phyloP scores from a whole-genome alignment of 176 grass and related monocot genomes.

The Thinopyrum elongatum region DNA sequence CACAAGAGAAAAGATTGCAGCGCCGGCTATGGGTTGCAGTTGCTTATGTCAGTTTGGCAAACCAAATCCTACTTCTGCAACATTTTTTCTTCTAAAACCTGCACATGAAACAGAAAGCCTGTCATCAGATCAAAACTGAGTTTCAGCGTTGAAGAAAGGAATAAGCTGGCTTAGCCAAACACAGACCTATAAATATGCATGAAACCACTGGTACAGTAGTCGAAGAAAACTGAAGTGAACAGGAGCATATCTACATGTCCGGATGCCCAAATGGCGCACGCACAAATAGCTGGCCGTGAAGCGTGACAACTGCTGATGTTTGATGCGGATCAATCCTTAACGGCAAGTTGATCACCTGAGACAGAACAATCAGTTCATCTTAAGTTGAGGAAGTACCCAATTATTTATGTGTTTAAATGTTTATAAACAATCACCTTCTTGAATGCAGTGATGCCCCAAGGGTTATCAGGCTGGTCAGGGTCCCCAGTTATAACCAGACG shows the following conservation, averaged over 20 bases:
- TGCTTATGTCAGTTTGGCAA: slow-evolving; percentile 27
- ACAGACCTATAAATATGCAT: slow-evolving; percentile 31
- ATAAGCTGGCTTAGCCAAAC: neutral
- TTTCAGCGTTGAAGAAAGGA: neutral
- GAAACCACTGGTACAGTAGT: slow-evolving; percentile 20
- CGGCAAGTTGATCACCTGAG: slow-evolving; percentile 88
- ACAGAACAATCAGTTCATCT: slow-evolving; percentile 7
- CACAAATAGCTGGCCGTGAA: slow-evolving; percentile 96
- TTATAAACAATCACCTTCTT: slow-evolving; percentile 60
- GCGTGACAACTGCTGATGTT: slow-evolving; percentile 93
- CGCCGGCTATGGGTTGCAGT: neutral
- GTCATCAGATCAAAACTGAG: slow-evolving; percentile 12
- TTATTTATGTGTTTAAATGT: slow-evolving; percentile 5
- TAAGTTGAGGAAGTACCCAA: slow-evolving; percentile 19
- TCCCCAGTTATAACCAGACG: slow-evolving; percentile 92
- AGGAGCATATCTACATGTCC: slow-evolving; percentile 51
- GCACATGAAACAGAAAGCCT: slow-evolving; percentile 23
- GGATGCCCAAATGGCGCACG: slow-evolving; percentile 85
- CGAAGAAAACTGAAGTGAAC: slow-evolving; percentile 28
- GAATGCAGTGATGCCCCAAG: slow-evolving; percentile 95
- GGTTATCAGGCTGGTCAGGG: slow-evolving; percentile 92
- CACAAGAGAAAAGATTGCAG: slow-evolving; percentile 34
- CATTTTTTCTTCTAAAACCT: slow-evolving; percentile 30
- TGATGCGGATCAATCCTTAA: slow-evolving; percentile 95
- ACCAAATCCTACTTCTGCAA: slow-evolving; percentile 41